phyloP scores from a whole-genome alignment of 805 yeast species.

The Diddensiella caesifluorescens region DNA sequence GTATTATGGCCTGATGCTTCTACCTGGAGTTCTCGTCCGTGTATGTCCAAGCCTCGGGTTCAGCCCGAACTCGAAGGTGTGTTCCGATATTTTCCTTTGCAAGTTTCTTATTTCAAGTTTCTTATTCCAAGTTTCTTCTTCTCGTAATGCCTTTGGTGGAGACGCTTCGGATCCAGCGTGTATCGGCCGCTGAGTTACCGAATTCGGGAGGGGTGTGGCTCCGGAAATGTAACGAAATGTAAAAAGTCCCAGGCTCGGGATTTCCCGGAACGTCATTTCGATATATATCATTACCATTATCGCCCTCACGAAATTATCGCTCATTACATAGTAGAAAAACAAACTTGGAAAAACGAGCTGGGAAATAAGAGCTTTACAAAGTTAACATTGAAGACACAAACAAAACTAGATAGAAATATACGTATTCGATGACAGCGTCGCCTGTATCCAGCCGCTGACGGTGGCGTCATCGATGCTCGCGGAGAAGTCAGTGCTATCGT shows the following conservation, averaged over 20 bases:
- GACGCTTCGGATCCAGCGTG: too few relatives aligned
- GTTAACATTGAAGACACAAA: too few relatives aligned
- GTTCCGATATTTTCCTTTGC: not conserved
- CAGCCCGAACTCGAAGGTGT: not conserved
- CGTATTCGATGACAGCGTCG: not conserved
- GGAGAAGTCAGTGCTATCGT: conserved; percentile 12
- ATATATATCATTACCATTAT: too few relatives aligned
- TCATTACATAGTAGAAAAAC: too few relatives aligned
- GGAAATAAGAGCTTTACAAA: too few relatives aligned
- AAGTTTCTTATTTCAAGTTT: conserved; percentile 9
- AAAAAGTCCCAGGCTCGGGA: too few relatives aligned
- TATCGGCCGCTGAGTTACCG: too few relatives aligned
- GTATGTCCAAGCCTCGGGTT: not conserved
- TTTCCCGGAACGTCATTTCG: too few relatives aligned
- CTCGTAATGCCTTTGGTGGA: too few relatives aligned
- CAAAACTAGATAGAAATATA: not conserved
- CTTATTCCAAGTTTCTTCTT: conserved; percentile 2
- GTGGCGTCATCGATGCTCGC: conserved; percentile 9
- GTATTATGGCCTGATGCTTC: not conserved
- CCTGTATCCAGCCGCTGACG: conserved; percentile 17
- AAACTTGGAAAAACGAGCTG: too few relatives aligned
- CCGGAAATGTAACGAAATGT: not conserved
- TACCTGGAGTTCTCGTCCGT: not conserved
- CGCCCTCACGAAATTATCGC: too few relatives aligned
- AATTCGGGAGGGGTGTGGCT: not conserved